These are phyloP conservation scores for Miamiensis avidus DNA, from an alignment of 169 alveolate species.

Conservation along the genomic window DNA sequence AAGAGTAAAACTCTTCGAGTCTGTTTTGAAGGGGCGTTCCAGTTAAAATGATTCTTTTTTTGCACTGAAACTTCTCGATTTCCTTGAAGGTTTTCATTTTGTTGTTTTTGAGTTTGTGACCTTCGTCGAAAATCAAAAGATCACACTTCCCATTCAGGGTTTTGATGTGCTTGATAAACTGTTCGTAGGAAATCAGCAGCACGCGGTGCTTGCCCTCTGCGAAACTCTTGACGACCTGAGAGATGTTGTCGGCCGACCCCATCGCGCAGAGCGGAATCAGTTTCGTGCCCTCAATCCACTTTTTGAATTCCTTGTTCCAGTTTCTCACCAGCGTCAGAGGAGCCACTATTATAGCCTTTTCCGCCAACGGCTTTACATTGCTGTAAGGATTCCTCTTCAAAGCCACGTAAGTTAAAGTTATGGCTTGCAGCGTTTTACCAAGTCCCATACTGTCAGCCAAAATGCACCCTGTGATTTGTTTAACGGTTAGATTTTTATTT, in stretches of 20 bases:
- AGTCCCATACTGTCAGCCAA: slow-evolving; percentile 80
- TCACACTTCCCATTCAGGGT: slow-evolving; percentile 90
- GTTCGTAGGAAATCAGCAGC: slow-evolving; percentile 91
- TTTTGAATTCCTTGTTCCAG: slow-evolving; percentile 93
- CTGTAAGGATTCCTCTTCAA: background rate
- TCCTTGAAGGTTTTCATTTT: slow-evolving; percentile 90
- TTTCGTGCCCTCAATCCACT: slow-evolving; percentile 92
- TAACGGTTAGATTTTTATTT: background rate
- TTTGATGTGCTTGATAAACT: slow-evolving; percentile 87
- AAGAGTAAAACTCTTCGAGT: slow-evolving; percentile 63
- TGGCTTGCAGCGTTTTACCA: slow-evolving; percentile 68
- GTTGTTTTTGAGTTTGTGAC: slow-evolving; percentile 94
- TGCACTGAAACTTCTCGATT: slow-evolving; percentile 87
- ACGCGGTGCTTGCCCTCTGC: slow-evolving; percentile 58
- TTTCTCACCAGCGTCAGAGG: slow-evolving; percentile 93
- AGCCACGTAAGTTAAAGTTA: slow-evolving; percentile 46
- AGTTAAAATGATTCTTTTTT: slow-evolving; percentile 69
- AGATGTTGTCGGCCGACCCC: slow-evolving; percentile 36
- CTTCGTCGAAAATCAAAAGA: slow-evolving; percentile 95
- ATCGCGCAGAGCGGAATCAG: slow-evolving; percentile 88
- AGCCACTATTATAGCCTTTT: slow-evolving; percentile 89
- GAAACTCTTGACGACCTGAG: background rate
- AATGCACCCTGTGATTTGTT: slow-evolving; percentile 48
- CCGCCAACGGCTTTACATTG: slow-evolving; percentile 1
- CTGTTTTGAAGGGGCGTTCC: slow-evolving; percentile 77